Base-by-base conservation (phyloP, 2,329 filamentous ascomycete species). In the Sarocladium oryzae region DNA sequence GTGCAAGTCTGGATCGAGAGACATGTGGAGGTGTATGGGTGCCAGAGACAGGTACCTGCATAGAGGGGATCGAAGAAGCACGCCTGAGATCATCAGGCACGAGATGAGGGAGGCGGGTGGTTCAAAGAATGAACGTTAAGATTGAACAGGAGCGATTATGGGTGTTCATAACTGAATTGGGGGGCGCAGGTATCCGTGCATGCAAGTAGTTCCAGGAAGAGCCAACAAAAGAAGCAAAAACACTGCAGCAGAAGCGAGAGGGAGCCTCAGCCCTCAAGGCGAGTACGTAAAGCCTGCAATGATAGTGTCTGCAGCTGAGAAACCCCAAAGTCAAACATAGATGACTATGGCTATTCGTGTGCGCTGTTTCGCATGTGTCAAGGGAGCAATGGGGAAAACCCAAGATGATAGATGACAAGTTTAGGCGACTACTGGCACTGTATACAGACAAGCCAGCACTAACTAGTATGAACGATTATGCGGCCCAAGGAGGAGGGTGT, bases 401-500 rank as follows among this genome's bases (percentile, higher is more conserved):
- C 43, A 48, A 48, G 32, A 26, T 48, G 43, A 48, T 48, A 48
- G 43, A 33, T 48, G 26, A 48, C 26, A 32, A n/a, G n/a, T n/a
- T n/a, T n/a, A n/a, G n/a, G n/a, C n/a, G n/a, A n/a, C n/a, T n/a
- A n/a, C n/a, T n/a, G n/a, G n/a, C n/a, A n/a, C n/a, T n/a, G n/a
- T n/a, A n/a, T n/a, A n/a, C n/a, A n/a, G n/a, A n/a, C n/a, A n/a
- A n/a, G n/a, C n/a, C n/a, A n/a, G n/a, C n/a, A n/a, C n/a, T n/a
- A n/a, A n/a, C n/a, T n/a, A n/a, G n/a, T n/a, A n/a, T n/a, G n/a
- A n/a, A n/a, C n/a, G n/a, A n/a, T n/a, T n/a, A n/a, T 7, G 28
- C 28, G 28, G 28, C 28, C 7, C 7, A 30, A 30, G 13, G 28
- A 30, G 15, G 43, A 16, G 43, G 43, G 43, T 15, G 43, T 30